Percentiles rank a stretch among this genome's conserved stretches.
Conservation (phyloP, 139 green algal species). For the Asterochloris erici region DNA sequence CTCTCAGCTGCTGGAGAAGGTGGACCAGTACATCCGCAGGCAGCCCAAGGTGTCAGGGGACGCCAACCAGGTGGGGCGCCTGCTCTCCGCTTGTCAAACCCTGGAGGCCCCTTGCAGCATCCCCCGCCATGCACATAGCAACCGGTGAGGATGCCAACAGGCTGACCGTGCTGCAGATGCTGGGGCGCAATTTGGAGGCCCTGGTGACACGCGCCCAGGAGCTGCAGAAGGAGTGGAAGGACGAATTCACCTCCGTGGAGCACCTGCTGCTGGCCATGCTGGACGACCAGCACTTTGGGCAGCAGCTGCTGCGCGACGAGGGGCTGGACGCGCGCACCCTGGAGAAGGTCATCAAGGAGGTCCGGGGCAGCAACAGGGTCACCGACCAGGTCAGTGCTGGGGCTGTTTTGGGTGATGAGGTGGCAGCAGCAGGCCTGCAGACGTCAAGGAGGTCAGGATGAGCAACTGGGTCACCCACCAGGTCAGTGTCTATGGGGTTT, state of each 20-base stretch:
- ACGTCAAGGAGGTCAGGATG: neutral
- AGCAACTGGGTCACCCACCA: too few relatives aligned
- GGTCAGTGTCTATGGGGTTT: too few relatives aligned
- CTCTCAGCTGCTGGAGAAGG: constrained; percentile 70
- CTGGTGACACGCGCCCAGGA: constrained; percentile 78
- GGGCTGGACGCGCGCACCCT: constrained; percentile 69
- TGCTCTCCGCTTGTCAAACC: neutral
- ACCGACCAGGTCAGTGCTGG: constrained; percentile 22
- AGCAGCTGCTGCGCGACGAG: constrained; percentile 55
- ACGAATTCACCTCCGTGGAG: constrained; percentile 91
- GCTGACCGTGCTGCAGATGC: constrained; percentile 52
- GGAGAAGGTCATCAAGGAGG: constrained; percentile 63
- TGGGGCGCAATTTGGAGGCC: constrained; percentile 89
- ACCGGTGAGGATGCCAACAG: too few relatives aligned
- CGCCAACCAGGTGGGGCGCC: constrained; percentile 56
- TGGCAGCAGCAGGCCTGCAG: neutral
- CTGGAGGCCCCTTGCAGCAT: neutral
- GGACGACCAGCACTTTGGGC: constrained; percentile 78
- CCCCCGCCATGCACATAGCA: too few relatives aligned
- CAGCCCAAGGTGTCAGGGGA: constrained; percentile 77
- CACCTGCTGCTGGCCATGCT: constrained; percentile 87
- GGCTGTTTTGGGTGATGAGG: neutral
- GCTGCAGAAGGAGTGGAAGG: constrained; percentile 65
- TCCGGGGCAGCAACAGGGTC: constrained; percentile 73
- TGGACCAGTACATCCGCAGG: constrained; percentile 71